Conservation (phyloP, 768 basidiomycete species). For the Collybia sp. region DNA sequence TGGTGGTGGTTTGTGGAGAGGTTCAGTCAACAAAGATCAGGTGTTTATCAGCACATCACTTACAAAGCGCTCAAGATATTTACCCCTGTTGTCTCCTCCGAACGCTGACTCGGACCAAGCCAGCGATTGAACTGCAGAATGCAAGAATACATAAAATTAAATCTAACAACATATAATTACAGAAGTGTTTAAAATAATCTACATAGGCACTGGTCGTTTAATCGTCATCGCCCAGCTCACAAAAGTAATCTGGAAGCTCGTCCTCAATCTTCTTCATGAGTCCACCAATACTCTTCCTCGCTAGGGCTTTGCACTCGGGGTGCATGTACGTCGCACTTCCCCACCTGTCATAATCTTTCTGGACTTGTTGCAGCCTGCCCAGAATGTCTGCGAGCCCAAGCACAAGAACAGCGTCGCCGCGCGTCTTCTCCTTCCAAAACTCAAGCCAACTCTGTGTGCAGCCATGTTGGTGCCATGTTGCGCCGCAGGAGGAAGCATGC, state of each 20-base stretch:
- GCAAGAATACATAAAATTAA: too few relatives aligned
- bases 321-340: conserved; percentile 78
- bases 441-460: conserved; percentile 73
- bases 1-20: too few relatives aligned
- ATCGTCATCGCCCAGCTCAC: conserved; percentile 17
- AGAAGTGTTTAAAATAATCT: not conserved
- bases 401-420: conserved; percentile 52
- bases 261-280: conserved; percentile 54
- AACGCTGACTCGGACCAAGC: too few relatives aligned
- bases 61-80: too few relatives aligned
- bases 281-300: conserved; percentile 52
- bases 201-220: not conserved
- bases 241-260: conserved; percentile 60
- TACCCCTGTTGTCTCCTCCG: too few relatives aligned
- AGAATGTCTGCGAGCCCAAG: conserved; percentile 63
- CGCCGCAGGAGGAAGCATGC: conserved; percentile 57
- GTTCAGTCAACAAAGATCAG: too few relatives aligned
- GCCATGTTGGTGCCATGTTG: conserved; percentile 69
- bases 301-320: conserved; percentile 61
- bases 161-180: not conserved
- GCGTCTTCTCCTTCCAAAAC: conserved; percentile 77
- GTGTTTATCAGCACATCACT: too few relatives aligned
- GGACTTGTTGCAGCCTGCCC: conserved; percentile 56
- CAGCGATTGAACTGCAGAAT: too few relatives aligned
- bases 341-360: conserved; percentile 68